These are phyloP conservation scores for Massariosphaeria phaeospora DNA, from an alignment of 495 filamentous ascomycete species.

Conservation along the genomic window DNA sequence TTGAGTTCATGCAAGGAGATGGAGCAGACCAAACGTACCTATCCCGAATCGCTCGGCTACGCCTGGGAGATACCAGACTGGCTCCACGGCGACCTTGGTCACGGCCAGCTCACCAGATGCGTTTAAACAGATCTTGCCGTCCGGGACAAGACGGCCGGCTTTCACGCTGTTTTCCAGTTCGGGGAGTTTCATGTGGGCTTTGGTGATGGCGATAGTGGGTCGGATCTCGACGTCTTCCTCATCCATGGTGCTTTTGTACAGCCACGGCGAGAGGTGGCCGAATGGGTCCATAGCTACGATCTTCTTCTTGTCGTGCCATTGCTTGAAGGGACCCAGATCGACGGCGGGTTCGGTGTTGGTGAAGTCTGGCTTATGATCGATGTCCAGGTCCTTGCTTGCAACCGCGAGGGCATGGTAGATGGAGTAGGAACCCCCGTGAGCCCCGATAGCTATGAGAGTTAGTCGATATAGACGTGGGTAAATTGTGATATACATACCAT, in stretches of 20 bases:
- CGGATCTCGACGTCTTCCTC: constrained; percentile 77
- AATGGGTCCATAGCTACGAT: constrained; percentile 97
- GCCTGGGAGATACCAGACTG: constrained; percentile 90
- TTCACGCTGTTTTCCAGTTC: constrained; percentile 86
- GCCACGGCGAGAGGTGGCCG: constrained; percentile 82
- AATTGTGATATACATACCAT: constrained; percentile 53
- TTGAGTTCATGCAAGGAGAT: too few species aligned
- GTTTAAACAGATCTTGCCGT: constrained; percentile 88
- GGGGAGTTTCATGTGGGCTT: constrained; percentile 93
- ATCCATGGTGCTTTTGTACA: constrained; percentile 63
- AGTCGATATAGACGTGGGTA: not conserved
- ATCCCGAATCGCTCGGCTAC: constrained; percentile 95
- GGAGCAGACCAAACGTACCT: constrained; percentile 53
- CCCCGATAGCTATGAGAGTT: constrained; percentile 53
- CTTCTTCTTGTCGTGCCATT: constrained; percentile 88
- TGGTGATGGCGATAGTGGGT: constrained; percentile 91
- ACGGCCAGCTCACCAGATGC: constrained; percentile 79
- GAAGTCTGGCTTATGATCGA: constrained; percentile 85
- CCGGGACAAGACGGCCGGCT: constrained; percentile 70
- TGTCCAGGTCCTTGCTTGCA: constrained; percentile 79
- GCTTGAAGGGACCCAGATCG: constrained; percentile 77
- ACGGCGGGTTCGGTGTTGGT: constrained; percentile 91
- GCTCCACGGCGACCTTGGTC: constrained; percentile 95
- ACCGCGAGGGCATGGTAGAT: constrained; percentile 94
- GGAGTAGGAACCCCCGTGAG: constrained; percentile 95